phyloP scores from a whole-genome alignment of 1,284 basidiomycete genomes.

The Apiotrichum mycotoxinovorans region DNA sequence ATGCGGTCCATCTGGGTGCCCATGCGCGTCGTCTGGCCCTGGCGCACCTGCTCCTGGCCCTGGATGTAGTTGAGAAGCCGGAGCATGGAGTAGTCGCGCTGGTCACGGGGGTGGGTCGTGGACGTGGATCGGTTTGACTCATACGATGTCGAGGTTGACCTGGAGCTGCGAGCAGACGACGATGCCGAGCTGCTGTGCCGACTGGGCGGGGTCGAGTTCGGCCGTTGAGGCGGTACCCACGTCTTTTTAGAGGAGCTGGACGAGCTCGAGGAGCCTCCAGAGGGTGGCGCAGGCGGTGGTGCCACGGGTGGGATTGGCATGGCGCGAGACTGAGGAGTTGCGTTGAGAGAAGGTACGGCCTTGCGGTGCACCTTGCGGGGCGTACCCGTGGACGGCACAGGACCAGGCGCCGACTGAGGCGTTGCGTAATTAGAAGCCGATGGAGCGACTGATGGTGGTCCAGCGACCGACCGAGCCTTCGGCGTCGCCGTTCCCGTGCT shows the following conservation, averaged over 20 bases:
- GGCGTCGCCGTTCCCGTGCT: not conserved
- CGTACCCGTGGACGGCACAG: conserved; percentile 5
- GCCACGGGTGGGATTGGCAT: not conserved
- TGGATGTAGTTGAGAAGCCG: conserved; percentile 36
- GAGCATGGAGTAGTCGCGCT: conserved; percentile 5
- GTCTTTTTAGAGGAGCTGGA: not conserved
- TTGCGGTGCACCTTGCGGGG: conserved; percentile 21
- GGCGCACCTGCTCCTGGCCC: conserved; percentile 40
- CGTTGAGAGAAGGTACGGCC: conserved; percentile 25
- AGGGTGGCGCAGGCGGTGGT: conserved; percentile 4
- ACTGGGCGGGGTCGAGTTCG: not conserved
- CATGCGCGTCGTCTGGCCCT: conserved; percentile 36
- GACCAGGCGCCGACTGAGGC: not conserved
- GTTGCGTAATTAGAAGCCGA: not conserved
- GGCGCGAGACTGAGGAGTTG: not conserved
- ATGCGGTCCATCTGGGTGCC: conserved; percentile 45
- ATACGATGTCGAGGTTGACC: not conserved
- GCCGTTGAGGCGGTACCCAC: not conserved
- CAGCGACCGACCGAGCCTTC: not conserved
- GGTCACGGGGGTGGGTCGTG: not conserved
- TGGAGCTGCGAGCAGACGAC: not conserved
- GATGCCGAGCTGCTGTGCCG: not conserved
- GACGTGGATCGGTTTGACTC: conserved; percentile 4
- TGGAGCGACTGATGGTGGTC: not conserved
- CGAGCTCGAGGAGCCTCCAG: not conserved